Percentiles rank a stretch among this genome's conserved stretches.
Evolutionary conservation across 305 asterid species (phyloP).

Genomic region (Fraxinus nigra): DNA sequence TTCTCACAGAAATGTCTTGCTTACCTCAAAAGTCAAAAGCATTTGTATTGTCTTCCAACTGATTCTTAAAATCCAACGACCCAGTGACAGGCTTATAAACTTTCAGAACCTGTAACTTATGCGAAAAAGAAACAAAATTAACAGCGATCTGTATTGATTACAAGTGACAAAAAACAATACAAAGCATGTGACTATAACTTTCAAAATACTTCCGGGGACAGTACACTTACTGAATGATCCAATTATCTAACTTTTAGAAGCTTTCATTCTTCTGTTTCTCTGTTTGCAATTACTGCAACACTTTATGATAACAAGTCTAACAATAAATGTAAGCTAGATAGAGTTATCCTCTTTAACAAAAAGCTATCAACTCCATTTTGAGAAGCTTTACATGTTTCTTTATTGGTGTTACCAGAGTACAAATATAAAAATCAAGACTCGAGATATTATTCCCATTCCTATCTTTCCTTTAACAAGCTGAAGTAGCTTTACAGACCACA

Average conservation of each 20-base stretch:
- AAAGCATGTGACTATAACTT: slow-evolving; percentile 14
- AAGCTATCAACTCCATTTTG: slow-evolving; percentile 3
- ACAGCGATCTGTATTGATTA: slow-evolving; percentile 15
- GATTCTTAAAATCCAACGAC: not conserved
- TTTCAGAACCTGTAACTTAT: not conserved
- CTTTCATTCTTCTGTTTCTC: slow-evolving; percentile 17
- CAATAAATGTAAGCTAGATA: not conserved
- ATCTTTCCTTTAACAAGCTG: not conserved
- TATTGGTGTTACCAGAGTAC: not conserved
- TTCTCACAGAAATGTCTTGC: not conserved
- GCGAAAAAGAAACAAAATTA: not conserved
- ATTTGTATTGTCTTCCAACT: not conserved
- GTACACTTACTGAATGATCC: slow-evolving; percentile 19
- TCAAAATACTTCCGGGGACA: slow-evolving; percentile 14
- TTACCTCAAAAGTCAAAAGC: not conserved
- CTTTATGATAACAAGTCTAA: not conserved
- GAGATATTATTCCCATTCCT: not conserved
- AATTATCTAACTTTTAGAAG: slow-evolving; percentile 20
- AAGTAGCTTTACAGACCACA: slow-evolving; percentile 3
- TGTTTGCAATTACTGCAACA: not conserved
- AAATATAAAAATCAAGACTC: not conserved
- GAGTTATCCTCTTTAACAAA: slow-evolving; percentile 4
- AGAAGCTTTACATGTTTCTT: slow-evolving; percentile 25
- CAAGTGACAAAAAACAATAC: slow-evolving; percentile 17
- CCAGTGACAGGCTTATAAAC: not conserved